phyloP scores from a whole-genome alignment of 2,329 filamentous ascomycete genomes.

The Hawksworthiomyces lignivorus region DNA sequence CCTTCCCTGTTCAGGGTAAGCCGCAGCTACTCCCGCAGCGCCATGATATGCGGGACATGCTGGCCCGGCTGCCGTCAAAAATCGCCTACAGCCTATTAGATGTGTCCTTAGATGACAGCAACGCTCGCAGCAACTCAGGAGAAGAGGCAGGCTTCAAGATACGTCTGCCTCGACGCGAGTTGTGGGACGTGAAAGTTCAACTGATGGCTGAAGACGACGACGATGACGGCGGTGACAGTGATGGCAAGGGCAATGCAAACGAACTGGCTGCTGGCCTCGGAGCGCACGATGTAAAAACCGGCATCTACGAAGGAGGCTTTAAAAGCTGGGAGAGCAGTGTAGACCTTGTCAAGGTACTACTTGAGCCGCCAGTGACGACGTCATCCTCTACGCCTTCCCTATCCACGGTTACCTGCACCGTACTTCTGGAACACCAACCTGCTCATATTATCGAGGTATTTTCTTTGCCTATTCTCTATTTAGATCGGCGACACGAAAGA shows the following conservation, averaged over 20 bases:
- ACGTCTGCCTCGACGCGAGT: conserved; percentile 61
- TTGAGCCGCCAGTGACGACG: conserved; percentile 27
- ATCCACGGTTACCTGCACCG: conserved; percentile 4
- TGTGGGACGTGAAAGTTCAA: conserved; percentile 76
- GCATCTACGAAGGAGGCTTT: conserved; percentile 80
- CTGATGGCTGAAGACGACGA: conserved; percentile 65
- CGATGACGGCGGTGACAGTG: conserved; percentile 34
- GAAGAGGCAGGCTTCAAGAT: conserved; percentile 21
- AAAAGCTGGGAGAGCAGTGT: conserved; percentile 86
- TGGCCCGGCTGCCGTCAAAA: conserved; percentile 61
- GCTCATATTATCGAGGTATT: conserved; percentile 48
- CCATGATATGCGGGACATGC: conserved; percentile 43
- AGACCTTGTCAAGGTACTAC: conserved; percentile 66
- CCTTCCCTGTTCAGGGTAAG: conserved; percentile 56
- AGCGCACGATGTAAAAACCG: conserved; percentile 68
- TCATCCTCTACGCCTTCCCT: neutral
- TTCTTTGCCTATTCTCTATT: neutral
- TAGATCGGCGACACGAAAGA: no score
- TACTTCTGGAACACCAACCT: conserved; percentile 23
- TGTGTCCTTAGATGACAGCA: conserved; percentile 47
- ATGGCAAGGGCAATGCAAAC: no score
- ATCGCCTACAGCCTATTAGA: conserved; percentile 59
- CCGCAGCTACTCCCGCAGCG: conserved; percentile 47
- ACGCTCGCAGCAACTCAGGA: conserved; percentile 9
- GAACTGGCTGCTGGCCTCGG: conserved; percentile 47